Evolutionary conservation across 805 yeast species (phyloP).

Genomic region (Saccharomycopsis oosterbeekiorum): DNA sequence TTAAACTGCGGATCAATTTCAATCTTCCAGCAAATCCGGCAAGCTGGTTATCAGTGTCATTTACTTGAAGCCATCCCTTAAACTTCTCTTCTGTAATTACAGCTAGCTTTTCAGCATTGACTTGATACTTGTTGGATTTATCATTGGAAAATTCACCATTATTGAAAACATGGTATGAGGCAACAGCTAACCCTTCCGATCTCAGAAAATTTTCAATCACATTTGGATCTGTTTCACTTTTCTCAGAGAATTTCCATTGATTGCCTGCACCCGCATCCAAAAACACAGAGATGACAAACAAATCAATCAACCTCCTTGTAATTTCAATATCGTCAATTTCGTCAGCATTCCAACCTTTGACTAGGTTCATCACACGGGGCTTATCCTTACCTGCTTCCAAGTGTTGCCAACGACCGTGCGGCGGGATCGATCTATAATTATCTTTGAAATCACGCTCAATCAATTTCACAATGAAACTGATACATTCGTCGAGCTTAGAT

Average conservation of each 20-base stretch:
- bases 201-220: constrained; percentile 28
- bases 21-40: constrained; percentile 48
- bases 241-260: constrained; percentile 40
- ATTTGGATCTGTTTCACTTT: constrained; percentile 8
- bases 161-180: constrained; percentile 44
- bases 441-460: constrained; percentile 37
- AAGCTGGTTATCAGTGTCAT: constrained; percentile 35
- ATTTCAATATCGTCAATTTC: constrained; percentile 32
- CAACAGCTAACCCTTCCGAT: constrained; percentile 59
- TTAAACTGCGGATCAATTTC: constrained; percentile 36
- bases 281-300: constrained; percentile 50
- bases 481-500: constrained; percentile 31
- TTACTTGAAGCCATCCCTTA: constrained; percentile 38
- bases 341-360: constrained; percentile 28
- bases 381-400: constrained; percentile 40
- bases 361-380: constrained; percentile 35
- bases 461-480: constrained; percentile 37
- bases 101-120: constrained; percentile 34
- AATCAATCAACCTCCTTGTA: constrained; percentile 44
- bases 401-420: constrained; percentile 64
- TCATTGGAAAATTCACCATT: constrained; percentile 36
- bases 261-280: constrained; percentile 66
- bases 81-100: constrained; percentile 30
- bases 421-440: constrained; percentile 40
- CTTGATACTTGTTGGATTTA: constrained; percentile 29